Evolutionary conservation across 2,329 filamentous ascomycete genomes (phyloP).

Genomic region (Xylaria sp.): DNA sequence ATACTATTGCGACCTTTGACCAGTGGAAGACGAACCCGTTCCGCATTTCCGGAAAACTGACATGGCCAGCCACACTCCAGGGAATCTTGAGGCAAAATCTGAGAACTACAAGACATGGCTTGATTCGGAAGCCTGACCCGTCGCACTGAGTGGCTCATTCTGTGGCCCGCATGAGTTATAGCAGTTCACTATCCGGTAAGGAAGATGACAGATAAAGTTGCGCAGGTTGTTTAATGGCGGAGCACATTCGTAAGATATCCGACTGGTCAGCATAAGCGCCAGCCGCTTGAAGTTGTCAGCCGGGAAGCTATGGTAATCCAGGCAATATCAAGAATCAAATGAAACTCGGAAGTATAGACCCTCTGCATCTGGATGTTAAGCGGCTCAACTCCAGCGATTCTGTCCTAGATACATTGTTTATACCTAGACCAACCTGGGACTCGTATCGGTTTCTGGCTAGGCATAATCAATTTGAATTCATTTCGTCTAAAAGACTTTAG

Average conservation of each 20-base stretch:
- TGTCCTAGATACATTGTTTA: slow-evolving; percentile 35
- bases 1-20: slow-evolving; percentile 38
- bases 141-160: slow-evolving; percentile 36
- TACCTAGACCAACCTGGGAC: slow-evolving; percentile 21
- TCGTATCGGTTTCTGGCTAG: slow-evolving; percentile 2
- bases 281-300: slow-evolving; percentile 44
- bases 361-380: slow-evolving; percentile 32
- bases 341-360: slow-evolving; percentile 41
- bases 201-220: slow-evolving; percentile 37
- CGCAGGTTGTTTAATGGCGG: slow-evolving; percentile 42
- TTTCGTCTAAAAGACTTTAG: not conserved
- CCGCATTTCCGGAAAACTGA: slow-evolving; percentile 45
- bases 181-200: slow-evolving; percentile 42
- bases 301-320: slow-evolving; percentile 36
- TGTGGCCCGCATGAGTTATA: slow-evolving; percentile 43
- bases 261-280: slow-evolving; percentile 48
- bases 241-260: slow-evolving; percentile 42
- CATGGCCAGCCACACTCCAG: slow-evolving; percentile 40
- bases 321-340: slow-evolving; percentile 39
- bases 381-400: slow-evolving; percentile 39
- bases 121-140: slow-evolving; percentile 44
- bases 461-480: slow-evolving; percentile 5
- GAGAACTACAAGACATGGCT: slow-evolving; percentile 38
- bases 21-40: slow-evolving; percentile 38
- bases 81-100: slow-evolving; percentile 24